phyloP scores from a whole-genome alignment of 768 basidiomycete genomes.

The Pleurotus sapidus region DNA sequence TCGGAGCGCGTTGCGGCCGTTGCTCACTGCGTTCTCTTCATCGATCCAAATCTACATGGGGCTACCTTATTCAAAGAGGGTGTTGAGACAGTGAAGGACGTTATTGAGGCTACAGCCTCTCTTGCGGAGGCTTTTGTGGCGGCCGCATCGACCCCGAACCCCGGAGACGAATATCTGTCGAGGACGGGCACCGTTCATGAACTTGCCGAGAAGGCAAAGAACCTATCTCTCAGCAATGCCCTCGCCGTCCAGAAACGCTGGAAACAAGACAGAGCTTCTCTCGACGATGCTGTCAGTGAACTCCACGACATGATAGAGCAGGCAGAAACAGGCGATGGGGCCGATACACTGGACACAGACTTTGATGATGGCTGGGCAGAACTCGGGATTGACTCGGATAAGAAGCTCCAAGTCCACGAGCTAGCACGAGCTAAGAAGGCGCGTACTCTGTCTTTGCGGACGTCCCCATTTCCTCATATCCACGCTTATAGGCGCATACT shows the following conservation, averaged over 20 bases:
- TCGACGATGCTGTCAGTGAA: slow-evolving; percentile 63
- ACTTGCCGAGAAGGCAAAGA: slow-evolving; percentile 49
- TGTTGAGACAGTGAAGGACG: slow-evolving; percentile 31
- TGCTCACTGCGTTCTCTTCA: slow-evolving; percentile 45
- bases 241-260: slow-evolving; percentile 55
- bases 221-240: slow-evolving; percentile 55
- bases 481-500: slow-evolving; percentile 45
- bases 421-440: slow-evolving; percentile 62
- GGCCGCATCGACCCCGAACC: slow-evolving; percentile 23
- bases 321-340: slow-evolving; percentile 21
- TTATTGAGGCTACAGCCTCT: slow-evolving; percentile 40
- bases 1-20: slow-evolving; percentile 45
- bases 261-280: slow-evolving; percentile 47
- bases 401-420: slow-evolving; percentile 46
- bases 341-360: slow-evolving; percentile 28
- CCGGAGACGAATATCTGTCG: slow-evolving; percentile 49
- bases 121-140: slow-evolving; percentile 43
- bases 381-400: slow-evolving; percentile 43
- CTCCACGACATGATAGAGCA: slow-evolving; percentile 51
- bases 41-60: slow-evolving; percentile 41
- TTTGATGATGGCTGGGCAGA: slow-evolving; percentile 65
- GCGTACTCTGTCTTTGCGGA: background rate
- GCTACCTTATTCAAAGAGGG: slow-evolving; percentile 44
- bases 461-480: background rate
- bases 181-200: slow-evolving; percentile 61